Conservation (phyloP, 371 early-diverging fungal genomes). For the Synchytrium microbalum region DNA sequence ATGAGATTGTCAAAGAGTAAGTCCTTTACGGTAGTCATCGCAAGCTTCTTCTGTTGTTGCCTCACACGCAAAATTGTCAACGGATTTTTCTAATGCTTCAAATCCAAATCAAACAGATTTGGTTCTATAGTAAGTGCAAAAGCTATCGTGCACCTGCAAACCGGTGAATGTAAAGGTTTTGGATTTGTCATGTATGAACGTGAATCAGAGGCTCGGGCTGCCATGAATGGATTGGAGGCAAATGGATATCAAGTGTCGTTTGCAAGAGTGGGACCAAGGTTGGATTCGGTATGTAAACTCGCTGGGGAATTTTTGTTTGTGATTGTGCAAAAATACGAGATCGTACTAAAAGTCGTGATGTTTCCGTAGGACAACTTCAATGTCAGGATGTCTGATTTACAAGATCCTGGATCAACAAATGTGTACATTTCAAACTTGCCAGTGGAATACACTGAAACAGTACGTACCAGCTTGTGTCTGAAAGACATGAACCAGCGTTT, state of each 20-base stretch:
- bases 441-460: constrained; percentile 59
- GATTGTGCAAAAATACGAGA: no score
- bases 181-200: constrained; percentile 85
- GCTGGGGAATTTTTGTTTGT: no score
- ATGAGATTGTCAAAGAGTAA: constrained; percentile 57
- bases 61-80: background rate
- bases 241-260: constrained; percentile 64
- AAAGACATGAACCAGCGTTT: background rate
- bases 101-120: constrained; percentile 37
- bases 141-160: constrained; percentile 69
- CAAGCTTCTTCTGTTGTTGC: background rate
- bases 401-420: constrained; percentile 70
- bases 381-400: constrained; percentile 61
- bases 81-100: background rate
- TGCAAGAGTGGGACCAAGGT: constrained; percentile 69
- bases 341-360: no score
- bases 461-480: constrained; percentile 18
- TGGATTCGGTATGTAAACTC: no score
- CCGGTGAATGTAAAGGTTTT: constrained; percentile 80
- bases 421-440: constrained; percentile 80
- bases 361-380: constrained; percentile 66
- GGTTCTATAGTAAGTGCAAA: constrained; percentile 79
- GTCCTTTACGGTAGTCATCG: constrained; percentile 12
- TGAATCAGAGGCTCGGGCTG: constrained; percentile 49
- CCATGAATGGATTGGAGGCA: constrained; percentile 61